Evolutionary conservation across 495 filamentous ascomycete species (phyloP).

Genomic region (Bombardia bombarda): DNA sequence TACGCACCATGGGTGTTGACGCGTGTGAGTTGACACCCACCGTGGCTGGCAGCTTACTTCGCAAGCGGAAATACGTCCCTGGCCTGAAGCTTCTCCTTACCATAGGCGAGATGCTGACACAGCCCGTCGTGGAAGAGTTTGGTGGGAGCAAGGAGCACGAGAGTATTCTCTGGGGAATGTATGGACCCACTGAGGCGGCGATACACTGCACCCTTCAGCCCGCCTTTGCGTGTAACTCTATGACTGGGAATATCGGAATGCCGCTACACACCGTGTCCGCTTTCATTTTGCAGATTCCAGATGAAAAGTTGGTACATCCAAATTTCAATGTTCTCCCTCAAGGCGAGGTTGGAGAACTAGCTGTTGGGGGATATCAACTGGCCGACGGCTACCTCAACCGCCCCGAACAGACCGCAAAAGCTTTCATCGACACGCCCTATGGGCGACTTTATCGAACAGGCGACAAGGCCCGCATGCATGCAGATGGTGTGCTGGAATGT

Average conservation of each 20-base stretch:
- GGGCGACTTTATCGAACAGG: slow-evolving; percentile 74
- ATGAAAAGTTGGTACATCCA: slow-evolving; percentile 2
- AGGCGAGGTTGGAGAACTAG: slow-evolving; percentile 72
- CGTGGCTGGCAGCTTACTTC: slow-evolving; percentile 61
- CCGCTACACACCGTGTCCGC: slow-evolving; percentile 70
- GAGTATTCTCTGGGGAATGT: slow-evolving; percentile 72
- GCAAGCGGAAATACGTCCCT: slow-evolving; percentile 52
- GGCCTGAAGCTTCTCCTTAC: slow-evolving; percentile 59
- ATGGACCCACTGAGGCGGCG: slow-evolving; percentile 77
- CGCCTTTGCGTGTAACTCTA: slow-evolving; percentile 26
- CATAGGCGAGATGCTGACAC: slow-evolving; percentile 82
- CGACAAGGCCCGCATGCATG: slow-evolving; percentile 64
- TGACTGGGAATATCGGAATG: slow-evolving; percentile 58
- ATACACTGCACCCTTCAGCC: slow-evolving; percentile 56
- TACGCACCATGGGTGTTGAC: slow-evolving; percentile 59
- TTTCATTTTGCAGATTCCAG: slow-evolving; percentile 49
- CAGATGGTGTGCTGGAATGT: slow-evolving; percentile 67
- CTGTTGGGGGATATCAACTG: slow-evolving; percentile 70
- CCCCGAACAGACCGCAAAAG: slow-evolving; percentile 61
- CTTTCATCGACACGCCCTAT: slow-evolving; percentile 53
- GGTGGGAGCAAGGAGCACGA: slow-evolving; percentile 33
- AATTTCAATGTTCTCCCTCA: slow-evolving; percentile 47
- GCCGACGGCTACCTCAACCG: slow-evolving; percentile 79
- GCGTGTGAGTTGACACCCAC: slow-evolving; percentile 79
- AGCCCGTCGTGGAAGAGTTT: slow-evolving; percentile 64